Base-by-base conservation (phyloP, 805 yeast genomes). In the Hanseniaspora valbyensis region DNA sequence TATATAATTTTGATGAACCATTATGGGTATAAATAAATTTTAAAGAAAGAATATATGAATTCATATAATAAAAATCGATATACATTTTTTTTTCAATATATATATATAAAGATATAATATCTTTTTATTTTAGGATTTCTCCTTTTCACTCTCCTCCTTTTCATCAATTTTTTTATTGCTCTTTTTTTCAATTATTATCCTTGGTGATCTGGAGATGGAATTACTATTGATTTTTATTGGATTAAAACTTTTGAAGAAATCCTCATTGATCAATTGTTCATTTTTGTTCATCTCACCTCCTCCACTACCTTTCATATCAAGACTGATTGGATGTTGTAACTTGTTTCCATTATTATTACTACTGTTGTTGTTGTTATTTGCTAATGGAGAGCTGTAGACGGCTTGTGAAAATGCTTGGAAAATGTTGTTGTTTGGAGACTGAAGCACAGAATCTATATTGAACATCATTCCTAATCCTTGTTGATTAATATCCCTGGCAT, bases 1-100 rank as follows among this genome's bases (percentile, higher is more conserved):
- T 84, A 49, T 89, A 85, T 61, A 85, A 87, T 63, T 78, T 85
- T 50, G 89, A 83, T 61, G 95, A 87, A 58, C 71, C 76, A 5
- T 69, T 83, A 2, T 81, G 88, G 87, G 68, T 32, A 28, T 44
- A 41, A 30, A n/a, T n/a, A n/a, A n/a, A n/a, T n/a, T n/a, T n/a
- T n/a, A n/a, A n/a, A n/a, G n/a, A n/a, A n/a, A n/a, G n/a, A n/a
- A n/a, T n/a, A n/a, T n/a, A n/a, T n/a, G n/a, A n/a, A n/a, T n/a
- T n/a, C n/a, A n/a, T n/a, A n/a, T n/a, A n/a, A n/a, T n/a, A n/a
- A n/a, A n/a, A n/a, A n/a, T n/a, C n/a, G n/a, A n/a, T n/a, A n/a
- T n/a, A n/a, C n/a, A n/a, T n/a, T n/a, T n/a, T n/a, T n/a, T n/a
- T 8, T 7, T 33, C 18, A 8, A 28, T 36, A 36, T 40, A 25